Evolutionary conservation across 129 eudicot species (phyloP).

Genomic region (Chrysanthemum makinoi): DNA sequence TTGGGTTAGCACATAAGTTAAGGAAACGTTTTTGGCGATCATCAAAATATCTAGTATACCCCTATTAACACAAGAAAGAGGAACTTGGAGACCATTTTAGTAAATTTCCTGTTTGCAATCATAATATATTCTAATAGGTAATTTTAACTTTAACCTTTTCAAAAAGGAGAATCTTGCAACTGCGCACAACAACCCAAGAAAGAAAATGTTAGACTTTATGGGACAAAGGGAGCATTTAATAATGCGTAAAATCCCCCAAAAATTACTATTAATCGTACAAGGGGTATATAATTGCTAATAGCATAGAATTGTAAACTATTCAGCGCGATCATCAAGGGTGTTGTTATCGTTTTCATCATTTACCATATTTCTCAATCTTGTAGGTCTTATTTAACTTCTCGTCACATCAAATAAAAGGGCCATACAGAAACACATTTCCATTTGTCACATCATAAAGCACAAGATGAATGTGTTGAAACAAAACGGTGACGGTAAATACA

Average conservation of each 20-base stretch:
- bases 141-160: neutral
- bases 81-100: neutral
- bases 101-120: neutral
- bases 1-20: neutral
- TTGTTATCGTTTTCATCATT: neutral
- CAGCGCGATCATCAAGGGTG: neutral
- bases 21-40: neutral
- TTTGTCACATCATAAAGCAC: conserved; percentile 15
- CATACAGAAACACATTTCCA: neutral
- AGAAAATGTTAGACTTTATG: neutral
- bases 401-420: neutral
- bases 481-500: neutral
- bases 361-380: neutral
- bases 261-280: too few species aligned
- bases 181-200: neutral
- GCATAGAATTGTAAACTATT: too few species aligned
- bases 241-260: too few species aligned
- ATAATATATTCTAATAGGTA: neutral
- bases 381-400: neutral
- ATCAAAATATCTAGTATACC: neutral
- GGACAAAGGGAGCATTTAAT: neutral
- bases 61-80: neutral
- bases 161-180: neutral
- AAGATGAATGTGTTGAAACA: neutral
- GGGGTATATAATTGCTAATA: neutral